Evolutionary conservation across 139 green algal species (phyloP).

Genomic region (Volvox africanus): DNA sequence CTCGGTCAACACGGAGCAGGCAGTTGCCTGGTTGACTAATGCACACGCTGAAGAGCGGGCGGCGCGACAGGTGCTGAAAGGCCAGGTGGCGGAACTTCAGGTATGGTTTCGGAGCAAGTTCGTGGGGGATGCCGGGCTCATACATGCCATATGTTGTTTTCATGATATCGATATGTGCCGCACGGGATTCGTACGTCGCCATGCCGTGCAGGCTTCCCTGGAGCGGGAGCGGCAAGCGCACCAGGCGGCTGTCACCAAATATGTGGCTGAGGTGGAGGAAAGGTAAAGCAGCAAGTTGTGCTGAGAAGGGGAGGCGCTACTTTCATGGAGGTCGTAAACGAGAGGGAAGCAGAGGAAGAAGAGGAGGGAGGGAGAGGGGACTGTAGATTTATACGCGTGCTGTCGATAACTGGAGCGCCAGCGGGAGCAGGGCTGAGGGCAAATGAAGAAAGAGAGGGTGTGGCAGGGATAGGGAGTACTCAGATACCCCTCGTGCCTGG

Average conservation of each 20-base stretch:
- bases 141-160: no score
- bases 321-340: no score
- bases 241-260: slow-evolving; percentile 62
- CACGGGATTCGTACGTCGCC: no score
- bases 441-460: no score
- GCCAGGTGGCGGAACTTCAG: slow-evolving; percentile 45
- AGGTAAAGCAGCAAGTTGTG: not conserved
- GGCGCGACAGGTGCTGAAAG: slow-evolving; percentile 45
- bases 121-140: no score
- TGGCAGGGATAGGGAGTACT: no score
- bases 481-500: no score
- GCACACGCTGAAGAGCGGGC: slow-evolving; percentile 64
- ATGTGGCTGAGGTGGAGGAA: slow-evolving; percentile 65
- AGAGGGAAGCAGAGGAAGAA: not conserved
- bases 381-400: no score
- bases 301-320: no score
- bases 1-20: slow-evolving; percentile 62
- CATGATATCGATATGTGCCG: no score
- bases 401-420: no score
- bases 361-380: not conserved
- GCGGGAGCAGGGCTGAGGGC: no score
- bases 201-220: slow-evolving; percentile 11
- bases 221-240: slow-evolving; percentile 64
- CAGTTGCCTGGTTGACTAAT: slow-evolving; percentile 61
- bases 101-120: not conserved